A percentile compares a stretch with the other conserved stretches of the same genome.
Evolutionary conservation across 2,329 filamentous ascomycete species (phyloP).

Genomic region (Penicillium sp.): DNA sequence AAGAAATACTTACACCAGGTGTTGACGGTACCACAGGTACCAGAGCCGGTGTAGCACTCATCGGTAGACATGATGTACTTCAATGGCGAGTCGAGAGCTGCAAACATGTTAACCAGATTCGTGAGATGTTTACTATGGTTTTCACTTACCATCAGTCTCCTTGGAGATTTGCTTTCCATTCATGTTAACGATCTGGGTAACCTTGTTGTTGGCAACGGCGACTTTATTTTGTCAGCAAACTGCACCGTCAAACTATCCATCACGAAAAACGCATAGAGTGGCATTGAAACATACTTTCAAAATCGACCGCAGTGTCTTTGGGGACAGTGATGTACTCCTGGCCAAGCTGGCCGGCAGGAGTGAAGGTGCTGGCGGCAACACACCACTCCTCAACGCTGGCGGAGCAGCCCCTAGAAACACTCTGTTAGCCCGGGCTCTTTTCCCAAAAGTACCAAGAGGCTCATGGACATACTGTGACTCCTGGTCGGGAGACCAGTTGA

Average conservation of each 20-base stretch:
- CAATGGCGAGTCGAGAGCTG: slow-evolving; percentile 17
- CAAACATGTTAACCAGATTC: neutral
- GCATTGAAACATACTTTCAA: slow-evolving; percentile 15
- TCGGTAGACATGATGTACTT: slow-evolving; percentile 22
- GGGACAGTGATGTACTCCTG: slow-evolving; percentile 20
- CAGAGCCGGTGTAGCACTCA: slow-evolving; percentile 25
- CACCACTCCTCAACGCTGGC: slow-evolving; percentile 18
- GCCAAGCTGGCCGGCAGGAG: slow-evolving; percentile 15
- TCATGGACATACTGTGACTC: slow-evolving; percentile 16
- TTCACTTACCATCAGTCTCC: slow-evolving; percentile 16
- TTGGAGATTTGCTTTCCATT: slow-evolving; percentile 16
- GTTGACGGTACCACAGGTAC: slow-evolving; percentile 17
- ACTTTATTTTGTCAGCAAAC: slow-evolving; percentile 3
- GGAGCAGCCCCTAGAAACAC: slow-evolving; percentile 14
- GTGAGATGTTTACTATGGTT: neutral
- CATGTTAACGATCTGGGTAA: slow-evolving; percentile 20
- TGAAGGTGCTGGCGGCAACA: slow-evolving; percentile 23
- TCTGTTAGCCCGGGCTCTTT: neutral
- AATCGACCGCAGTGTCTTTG: slow-evolving; percentile 12
- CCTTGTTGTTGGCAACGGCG: slow-evolving; percentile 13
- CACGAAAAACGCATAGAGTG: neutral
- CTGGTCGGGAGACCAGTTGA: slow-evolving; percentile 22
- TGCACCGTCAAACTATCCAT: neutral
- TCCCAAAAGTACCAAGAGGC: too few relatives aligned
- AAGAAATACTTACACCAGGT: slow-evolving; percentile 13